Base-by-base conservation (phyloP, 352 stramenopile genomes). In the Globisporangium spinosum region DNA sequence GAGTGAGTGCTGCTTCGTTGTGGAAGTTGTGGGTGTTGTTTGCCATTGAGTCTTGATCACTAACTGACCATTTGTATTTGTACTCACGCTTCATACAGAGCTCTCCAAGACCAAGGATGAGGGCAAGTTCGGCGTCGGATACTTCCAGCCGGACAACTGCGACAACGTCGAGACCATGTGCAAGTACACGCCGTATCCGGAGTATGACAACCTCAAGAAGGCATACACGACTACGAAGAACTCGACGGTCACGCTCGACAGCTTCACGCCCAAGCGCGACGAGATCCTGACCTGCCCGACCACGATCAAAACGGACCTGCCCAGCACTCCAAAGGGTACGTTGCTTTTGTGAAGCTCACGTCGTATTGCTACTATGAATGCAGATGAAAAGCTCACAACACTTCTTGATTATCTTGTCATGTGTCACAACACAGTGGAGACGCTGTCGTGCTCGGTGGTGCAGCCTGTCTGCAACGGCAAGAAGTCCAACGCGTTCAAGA, bases 111-210 rank as follows among this genome's bases (percentile, higher is more conserved):
- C 34, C 0, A 56, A 59, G 12, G 85, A 95, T 61, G 23, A 77
- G 7, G 82, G 83, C 23, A 90, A 90, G 57, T 93, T 88, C 59
- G 87, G 85, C 34, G 60, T 94, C 22, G 85, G 83, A 2, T 93
- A 91, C 73, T 93, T 93, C 34, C 40, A 73, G 38, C 87, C 85
- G 23, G 76, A 87, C 23, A 74, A 80, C 62, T 94, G 86, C 60
- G 83, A 94, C 76, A 70, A 91, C 69, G 73, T 79, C 56, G 78
- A 45, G n/a, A 66, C 75, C 12, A 47, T 66, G 63, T 93, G 85
- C 65, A 72, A 69, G 58, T 93, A 87, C 72, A 82, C 65, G 49
- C 80, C 80, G 22, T 91, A 93, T 64, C 87, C 87, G 4, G 83
- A 94, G 71, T 91, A 83, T 61, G 71, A 82, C 4, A 85, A 85